Percentiles rank a stretch among this genome's conserved stretches.
phyloP scores from a whole-genome alignment of 805 yeast species.

The Candida bentonensis region DNA sequence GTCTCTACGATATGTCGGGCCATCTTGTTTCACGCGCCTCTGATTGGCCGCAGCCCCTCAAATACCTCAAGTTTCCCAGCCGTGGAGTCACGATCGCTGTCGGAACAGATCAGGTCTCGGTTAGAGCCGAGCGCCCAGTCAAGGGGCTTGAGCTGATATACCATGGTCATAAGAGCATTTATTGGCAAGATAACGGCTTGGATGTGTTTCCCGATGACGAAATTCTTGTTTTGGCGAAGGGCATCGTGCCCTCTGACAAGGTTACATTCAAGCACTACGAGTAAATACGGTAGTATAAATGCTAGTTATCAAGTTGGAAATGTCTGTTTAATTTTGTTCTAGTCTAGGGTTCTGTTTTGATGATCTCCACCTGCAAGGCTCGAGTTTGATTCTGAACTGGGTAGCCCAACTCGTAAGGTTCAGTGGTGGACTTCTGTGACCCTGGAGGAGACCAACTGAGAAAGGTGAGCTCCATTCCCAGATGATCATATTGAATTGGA shows the following conservation, averaged over 20 bases:
- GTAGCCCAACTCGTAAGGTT: too few relatives aligned
- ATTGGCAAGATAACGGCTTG: conserved; percentile 32
- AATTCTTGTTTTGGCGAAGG: conserved; percentile 8
- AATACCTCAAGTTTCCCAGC: conserved; percentile 24
- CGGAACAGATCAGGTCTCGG: conserved; percentile 15
- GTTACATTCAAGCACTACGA: conserved; percentile 9
- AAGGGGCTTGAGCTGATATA: conserved; percentile 30
- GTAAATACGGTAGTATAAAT: too few relatives aligned
- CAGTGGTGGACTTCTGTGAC: too few relatives aligned
- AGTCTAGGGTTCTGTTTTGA: too few relatives aligned
- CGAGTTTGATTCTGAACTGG: too few relatives aligned
- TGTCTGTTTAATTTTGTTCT: too few relatives aligned
- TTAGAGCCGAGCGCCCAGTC: conserved; percentile 25
- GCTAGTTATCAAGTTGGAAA: too few relatives aligned
- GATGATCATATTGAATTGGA: too few relatives aligned
- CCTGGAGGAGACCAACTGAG: too few relatives aligned
- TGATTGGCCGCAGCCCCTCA: conserved; percentile 40
- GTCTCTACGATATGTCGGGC: conserved; percentile 10
- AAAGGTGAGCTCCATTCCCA: too few relatives aligned
- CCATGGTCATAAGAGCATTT: conserved; percentile 15
- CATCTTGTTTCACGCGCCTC: conserved; percentile 22
- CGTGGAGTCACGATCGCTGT: conserved; percentile 16
- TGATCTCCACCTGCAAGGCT: too few relatives aligned
- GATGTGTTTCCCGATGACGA: conserved; percentile 31
- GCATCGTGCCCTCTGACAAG: conserved; percentile 7